Percentiles rank a stretch among this genome's conserved stretches.
Evolutionary conservation across 495 filamentous ascomycete species (phyloP).

Genomic region (Aspergillus bertholletiae): DNA sequence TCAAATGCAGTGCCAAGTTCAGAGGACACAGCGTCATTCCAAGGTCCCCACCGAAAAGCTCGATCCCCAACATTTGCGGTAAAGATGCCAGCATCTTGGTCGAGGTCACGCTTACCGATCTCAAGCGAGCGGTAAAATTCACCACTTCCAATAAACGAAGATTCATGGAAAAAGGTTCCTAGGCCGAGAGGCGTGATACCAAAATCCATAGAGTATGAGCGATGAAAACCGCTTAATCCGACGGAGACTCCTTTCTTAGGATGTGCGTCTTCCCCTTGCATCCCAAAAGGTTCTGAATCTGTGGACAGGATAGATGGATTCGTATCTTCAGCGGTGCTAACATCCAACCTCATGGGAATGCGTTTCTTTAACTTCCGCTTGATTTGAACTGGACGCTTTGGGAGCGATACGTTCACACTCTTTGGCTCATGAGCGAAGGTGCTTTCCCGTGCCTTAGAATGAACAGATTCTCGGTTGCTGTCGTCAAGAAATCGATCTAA

Average conservation of each 20-base stretch:
- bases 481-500: conserved; percentile 38
- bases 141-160: conserved; percentile 73
- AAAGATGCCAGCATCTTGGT: conserved; percentile 25
- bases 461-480: conserved; percentile 3
- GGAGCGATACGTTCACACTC: not conserved
- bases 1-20: conserved; percentile 60
- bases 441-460: not conserved
- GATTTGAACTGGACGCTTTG: not conserved
- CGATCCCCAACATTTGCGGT: conserved; percentile 47
- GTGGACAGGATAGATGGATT: conserved; percentile 11
- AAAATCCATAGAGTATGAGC: conserved; percentile 70
- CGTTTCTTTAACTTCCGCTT: conserved; percentile 42
- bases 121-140: conserved; percentile 53
- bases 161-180: conserved; percentile 73
- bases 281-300: conserved; percentile 7
- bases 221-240: conserved; percentile 49
- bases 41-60: conserved; percentile 59
- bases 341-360: conserved; percentile 50
- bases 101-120: conserved; percentile 25
- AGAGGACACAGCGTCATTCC: conserved; percentile 67
- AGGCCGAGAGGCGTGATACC: conserved; percentile 61
- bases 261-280: not conserved
- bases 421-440: not conserved
- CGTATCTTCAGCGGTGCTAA: conserved; percentile 23
- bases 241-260: conserved; percentile 10